phyloP scores from a whole-genome alignment of 768 basidiomycete species.

The Serendipita sp. region DNA sequence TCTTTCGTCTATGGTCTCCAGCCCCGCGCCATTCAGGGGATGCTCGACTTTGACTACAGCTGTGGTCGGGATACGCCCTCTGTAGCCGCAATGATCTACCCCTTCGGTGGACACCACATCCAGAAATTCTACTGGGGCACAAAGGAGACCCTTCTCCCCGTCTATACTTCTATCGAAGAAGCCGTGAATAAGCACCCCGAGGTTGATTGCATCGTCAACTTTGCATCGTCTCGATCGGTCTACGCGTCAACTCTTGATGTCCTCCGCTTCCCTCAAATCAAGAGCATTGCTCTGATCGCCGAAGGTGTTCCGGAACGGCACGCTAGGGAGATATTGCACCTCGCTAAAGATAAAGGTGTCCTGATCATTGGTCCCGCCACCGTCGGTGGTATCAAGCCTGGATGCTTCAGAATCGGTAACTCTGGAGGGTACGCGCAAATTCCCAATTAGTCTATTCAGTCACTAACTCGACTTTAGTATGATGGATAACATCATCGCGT shows the following conservation, averaged over 20 bases:
- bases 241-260: constrained; percentile 91
- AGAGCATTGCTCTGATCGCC: constrained; percentile 80
- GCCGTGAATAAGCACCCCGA: constrained; percentile 90
- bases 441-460: neutral
- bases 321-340: constrained; percentile 86
- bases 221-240: constrained; percentile 84
- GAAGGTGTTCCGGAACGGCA: constrained; percentile 98
- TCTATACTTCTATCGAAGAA: constrained; percentile 84
- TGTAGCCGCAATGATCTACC: constrained; percentile 99
- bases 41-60: constrained; percentile 98
- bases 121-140: constrained; percentile 99
- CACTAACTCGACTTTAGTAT: constrained; percentile 34
- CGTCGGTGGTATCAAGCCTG: constrained; percentile 98
- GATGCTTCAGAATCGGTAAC: constrained; percentile 99
- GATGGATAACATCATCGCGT: constrained; percentile 99
- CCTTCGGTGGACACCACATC: constrained; percentile 98
- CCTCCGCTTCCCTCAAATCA: constrained; percentile 46
- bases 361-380: constrained; percentile 95
- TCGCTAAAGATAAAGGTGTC: constrained; percentile 70
- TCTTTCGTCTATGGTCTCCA: constrained; percentile 98
- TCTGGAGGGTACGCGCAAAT: constrained; percentile 62
- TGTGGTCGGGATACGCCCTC: constrained; percentile 83
- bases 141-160: constrained; percentile 93
- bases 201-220: constrained; percentile 96
- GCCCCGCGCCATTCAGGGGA: constrained; percentile 95